Conservation (phyloP, 768 basidiomycete genomes). For the Tulasnella sp. region DNA sequence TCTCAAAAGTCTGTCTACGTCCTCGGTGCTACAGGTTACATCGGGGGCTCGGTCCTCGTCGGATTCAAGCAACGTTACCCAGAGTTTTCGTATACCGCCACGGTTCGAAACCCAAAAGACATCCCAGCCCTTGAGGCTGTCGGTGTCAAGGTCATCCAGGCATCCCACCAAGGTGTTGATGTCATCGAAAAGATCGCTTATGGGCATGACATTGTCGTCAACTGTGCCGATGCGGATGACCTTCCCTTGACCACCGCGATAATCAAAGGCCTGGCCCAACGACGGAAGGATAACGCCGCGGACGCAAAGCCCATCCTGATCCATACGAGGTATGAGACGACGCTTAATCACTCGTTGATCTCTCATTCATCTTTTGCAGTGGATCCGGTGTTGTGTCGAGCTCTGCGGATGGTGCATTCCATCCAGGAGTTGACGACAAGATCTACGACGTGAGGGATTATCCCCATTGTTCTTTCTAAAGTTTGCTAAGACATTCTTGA, state of each 20-base stretch:
- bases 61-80: slow-evolving; percentile 26
- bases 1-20: too few species aligned
- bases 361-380: background rate
- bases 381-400: slow-evolving; percentile 19
- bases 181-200: slow-evolving; percentile 14
- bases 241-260: slow-evolving; percentile 21
- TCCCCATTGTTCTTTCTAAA: too few species aligned
- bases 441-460: slow-evolving; percentile 21
- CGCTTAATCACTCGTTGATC: slow-evolving; percentile 5
- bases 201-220: slow-evolving; percentile 22
- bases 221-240: slow-evolving; percentile 24
- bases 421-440: slow-evolving; percentile 14
- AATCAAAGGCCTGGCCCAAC: slow-evolving; percentile 19
- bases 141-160: slow-evolving; percentile 16
- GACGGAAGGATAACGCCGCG: slow-evolving; percentile 10
- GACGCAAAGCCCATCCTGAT: slow-evolving; percentile 21
- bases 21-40: slow-evolving; percentile 18
- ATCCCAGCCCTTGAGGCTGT: slow-evolving; percentile 15
- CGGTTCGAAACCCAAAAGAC: slow-evolving; percentile 18
- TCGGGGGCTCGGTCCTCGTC: slow-evolving; percentile 27
- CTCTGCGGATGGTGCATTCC: slow-evolving; percentile 18
- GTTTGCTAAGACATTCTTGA: background rate
- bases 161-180: slow-evolving; percentile 6
- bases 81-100: slow-evolving; percentile 18
- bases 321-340: slow-evolving; percentile 21